Evolutionary conservation across 306 rosid species (phyloP), one percentile per base, ranked within the genome.

Genomic region (Datisca glomerata): DNA sequence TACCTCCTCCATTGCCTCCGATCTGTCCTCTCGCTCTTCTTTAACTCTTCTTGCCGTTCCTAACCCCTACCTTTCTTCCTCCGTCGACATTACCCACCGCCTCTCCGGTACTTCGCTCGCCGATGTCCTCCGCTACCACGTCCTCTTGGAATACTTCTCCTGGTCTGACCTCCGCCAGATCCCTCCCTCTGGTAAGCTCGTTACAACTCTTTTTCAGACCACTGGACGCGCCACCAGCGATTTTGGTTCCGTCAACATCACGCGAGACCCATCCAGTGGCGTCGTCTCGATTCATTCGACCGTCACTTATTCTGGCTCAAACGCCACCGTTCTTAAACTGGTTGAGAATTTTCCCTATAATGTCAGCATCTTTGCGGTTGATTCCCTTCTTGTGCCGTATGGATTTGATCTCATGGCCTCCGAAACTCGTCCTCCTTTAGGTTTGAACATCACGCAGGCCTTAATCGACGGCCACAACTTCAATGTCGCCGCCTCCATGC

Each of bases 21-120:
- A 91, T 35, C 78, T 91, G 66, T 18, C 61, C 60, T 70, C 35
- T 48, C 92, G 85, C 16, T 29, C 85, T 52, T 75, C 94, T 50
- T 61, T 91, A 47, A 80, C 98, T 6, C 72, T 91, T 73, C 92
- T 91, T 41, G 98, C 73, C 66, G 92, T 91, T 61, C 96, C 98
- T 0, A 91, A 91, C 45, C 4, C 76, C 6, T 61, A 45, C 60
- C 73, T 91, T 44, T 56, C 79, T 45, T 10, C 71, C 56, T 34
- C 78, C 33, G 46, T 59, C 39, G 72, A 51, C 19, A 68, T 75
- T 70, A 72, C 75, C 53, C 75, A 45, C 64, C 85, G 57, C 31
- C 68, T 80, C 55, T 45, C 94, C 4, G 49, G 73, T 0, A 47
- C 80, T 37, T 61, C 81, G 34, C 74, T 85, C 38, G 63, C 85